Evolutionary conservation across 2,329 filamentous ascomycete species (phyloP).

Genomic region (Botryotinia calthae): DNA sequence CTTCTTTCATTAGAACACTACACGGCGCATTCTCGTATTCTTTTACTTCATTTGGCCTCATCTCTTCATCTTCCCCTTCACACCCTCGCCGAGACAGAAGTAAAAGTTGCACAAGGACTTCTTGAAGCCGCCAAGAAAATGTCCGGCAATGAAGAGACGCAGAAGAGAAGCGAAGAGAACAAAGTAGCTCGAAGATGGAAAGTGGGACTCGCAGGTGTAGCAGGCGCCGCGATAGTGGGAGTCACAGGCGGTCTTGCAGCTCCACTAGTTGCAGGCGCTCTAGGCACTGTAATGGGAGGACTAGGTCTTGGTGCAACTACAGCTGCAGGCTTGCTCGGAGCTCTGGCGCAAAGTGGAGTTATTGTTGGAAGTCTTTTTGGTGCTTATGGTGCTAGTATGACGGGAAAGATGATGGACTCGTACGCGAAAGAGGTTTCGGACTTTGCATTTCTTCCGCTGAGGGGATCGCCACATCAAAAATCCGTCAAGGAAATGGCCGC

Average conservation of each 20-base stretch:
- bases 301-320: conserved; percentile 70
- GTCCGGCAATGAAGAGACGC: conserved; percentile 66
- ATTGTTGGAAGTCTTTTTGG: conserved; percentile 85
- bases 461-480: conserved; percentile 47
- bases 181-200: conserved; percentile 77
- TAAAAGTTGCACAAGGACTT: conserved; percentile 70
- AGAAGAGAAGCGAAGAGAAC: conserved; percentile 69
- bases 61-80: conserved; percentile 67
- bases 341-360: conserved; percentile 74
- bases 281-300: conserved; percentile 61
- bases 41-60: conserved; percentile 68
- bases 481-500: conserved; percentile 42
- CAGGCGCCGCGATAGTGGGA: conserved; percentile 75
- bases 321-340: conserved; percentile 75
- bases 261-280: conserved; percentile 51
- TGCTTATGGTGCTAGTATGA: conserved; percentile 83
- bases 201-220: conserved; percentile 82
- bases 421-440: conserved; percentile 85
- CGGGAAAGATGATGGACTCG: conserved; percentile 81
- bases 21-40: conserved; percentile 66
- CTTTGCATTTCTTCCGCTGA: conserved; percentile 79
- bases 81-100: conserved; percentile 68
- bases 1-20: conserved; percentile 77
- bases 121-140: conserved; percentile 72
- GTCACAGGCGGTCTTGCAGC: conserved; percentile 74